phyloP scores from a whole-genome alignment of 495 filamentous ascomycete species.

The Neurospora sp. region DNA sequence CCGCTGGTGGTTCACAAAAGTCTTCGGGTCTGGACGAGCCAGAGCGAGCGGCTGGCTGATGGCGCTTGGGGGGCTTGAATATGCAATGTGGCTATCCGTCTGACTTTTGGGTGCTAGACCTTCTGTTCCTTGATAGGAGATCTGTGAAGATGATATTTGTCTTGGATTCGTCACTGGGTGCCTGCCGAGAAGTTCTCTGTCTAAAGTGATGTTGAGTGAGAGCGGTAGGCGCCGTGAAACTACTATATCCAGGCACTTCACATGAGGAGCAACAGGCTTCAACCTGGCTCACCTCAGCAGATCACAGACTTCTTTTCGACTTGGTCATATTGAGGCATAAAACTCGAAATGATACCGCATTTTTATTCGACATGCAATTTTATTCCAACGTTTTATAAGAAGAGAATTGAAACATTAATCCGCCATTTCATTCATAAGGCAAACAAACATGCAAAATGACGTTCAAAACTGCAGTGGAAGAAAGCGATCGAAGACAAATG shows the following conservation, averaged over 20 bases:
- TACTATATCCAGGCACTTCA: background rate
- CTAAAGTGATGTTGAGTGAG: background rate
- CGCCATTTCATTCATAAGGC: background rate
- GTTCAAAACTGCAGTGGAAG: background rate
- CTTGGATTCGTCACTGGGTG: background rate
- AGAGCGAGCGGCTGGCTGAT: background rate
- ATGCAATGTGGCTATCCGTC: background rate
- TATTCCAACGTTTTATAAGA: background rate
- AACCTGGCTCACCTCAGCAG: background rate
- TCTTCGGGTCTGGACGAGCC: background rate
- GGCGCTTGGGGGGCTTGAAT: background rate
- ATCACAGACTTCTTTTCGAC: background rate
- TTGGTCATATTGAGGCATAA: background rate
- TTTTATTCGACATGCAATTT: background rate
- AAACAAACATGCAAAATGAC: background rate
- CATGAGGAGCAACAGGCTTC: background rate
- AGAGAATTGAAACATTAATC: background rate
- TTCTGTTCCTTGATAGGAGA: background rate
- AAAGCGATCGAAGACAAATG: background rate
- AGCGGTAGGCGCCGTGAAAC: background rate
- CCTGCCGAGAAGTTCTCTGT: background rate
- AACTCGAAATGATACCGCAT: background rate
- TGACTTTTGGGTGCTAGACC: background rate
- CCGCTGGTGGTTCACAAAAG: background rate
- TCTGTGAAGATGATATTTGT: background rate